Base-by-base conservation (phyloP, 306 rosid genomes). In the Cucumis melo region DNA sequence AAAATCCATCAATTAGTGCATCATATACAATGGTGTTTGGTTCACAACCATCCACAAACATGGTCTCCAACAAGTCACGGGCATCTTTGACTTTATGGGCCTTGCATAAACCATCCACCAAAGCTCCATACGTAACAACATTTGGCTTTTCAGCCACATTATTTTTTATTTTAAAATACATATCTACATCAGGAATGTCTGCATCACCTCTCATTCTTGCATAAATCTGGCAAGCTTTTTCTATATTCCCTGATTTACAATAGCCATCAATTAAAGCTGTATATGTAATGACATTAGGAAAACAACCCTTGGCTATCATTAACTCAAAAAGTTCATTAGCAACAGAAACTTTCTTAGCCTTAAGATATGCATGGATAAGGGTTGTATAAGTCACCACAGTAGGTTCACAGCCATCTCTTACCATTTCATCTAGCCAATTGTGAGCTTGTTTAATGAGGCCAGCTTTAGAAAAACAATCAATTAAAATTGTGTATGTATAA, bases 31-130 rank as follows among this genome's bases (percentile, higher is more conserved):
- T 82, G 48, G 84, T 85, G 86, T 85, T 90, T 68, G 97, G 96
- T 76, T 86, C 96, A 81, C 87, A 88, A 60, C 91, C 96, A 62
- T 87, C 83, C 73, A 21, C 76, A 8, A 55, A 84, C 97, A 92
- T 92, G 75, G 88, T 78, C 83, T 90, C 86, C 78, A 92, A 82
- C 38, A 92, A 76, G 62, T 86, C 87, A 51, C 76, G 61, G 64
- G 97, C 97, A 79, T 87, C 88, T 84, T 85, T 87, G 56, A 89
- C 87, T 82, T 83, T 88, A 83, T 87, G 83, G 42, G 96, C 92
- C 87, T 90, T 92, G 83, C 97, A 92, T 80, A 92, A 88, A 83
- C 96, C 97, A 90, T 92, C 96, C 81, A 92, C 89, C 85, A 92
- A 81, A 77, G 97, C 97, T 80, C 96, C 97, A 80, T 85, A 86